Percentiles rank a stretch among this genome's conserved stretches.
These are phyloP conservation scores for Rhododendron vialii DNA, from an alignment of 148 eudicot genomes.

Conservation along the genomic window DNA sequence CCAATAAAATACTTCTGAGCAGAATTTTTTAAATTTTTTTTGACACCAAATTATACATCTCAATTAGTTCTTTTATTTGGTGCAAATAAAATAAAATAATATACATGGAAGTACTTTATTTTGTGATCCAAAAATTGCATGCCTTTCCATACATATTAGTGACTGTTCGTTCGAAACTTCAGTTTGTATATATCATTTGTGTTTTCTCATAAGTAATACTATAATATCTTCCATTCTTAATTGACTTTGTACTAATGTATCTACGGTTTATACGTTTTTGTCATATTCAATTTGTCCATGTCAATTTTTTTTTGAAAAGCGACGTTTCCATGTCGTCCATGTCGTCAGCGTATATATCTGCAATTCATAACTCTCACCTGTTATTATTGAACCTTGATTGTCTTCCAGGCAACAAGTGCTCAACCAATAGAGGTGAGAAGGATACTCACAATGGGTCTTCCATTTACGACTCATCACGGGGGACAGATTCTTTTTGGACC, in stretches of 20 bases:
- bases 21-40: too few species aligned
- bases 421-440: slow-evolving; percentile 38
- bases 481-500: too few species aligned
- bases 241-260: neutral
- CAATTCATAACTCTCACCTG: neutral
- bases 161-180: neutral
- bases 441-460: too few species aligned
- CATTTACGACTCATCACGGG: too few species aligned
- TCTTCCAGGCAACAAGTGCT: slow-evolving; percentile 53
- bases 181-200: neutral
- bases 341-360: neutral
- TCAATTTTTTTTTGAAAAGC: neutral
- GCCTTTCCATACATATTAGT: neutral
- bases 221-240: neutral
- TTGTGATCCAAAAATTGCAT: too few species aligned
- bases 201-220: neutral
- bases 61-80: too few species aligned
- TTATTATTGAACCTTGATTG: neutral
- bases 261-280: neutral
- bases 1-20: neutral
- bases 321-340: neutral
- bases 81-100: too few species aligned
- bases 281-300: neutral
- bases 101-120: too few species aligned
- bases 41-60: too few species aligned